phyloP scores from a whole-genome alignment of 768 basidiomycete genomes.

The Xerocomus spinulosus region DNA sequence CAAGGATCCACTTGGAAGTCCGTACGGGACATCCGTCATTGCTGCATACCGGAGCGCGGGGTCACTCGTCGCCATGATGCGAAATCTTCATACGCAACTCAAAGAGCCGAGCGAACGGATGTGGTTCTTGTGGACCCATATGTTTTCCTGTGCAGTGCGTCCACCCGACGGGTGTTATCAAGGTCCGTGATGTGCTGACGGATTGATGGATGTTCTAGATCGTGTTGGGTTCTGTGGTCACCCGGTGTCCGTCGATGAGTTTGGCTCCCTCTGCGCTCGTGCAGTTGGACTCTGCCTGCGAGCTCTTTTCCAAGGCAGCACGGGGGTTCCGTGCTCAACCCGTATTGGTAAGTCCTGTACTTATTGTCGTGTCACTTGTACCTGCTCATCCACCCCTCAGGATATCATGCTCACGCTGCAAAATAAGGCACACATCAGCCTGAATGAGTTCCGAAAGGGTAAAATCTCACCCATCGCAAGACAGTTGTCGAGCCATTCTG shows the following conservation, averaged over 20 bases:
- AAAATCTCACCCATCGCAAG: slow-evolving; percentile 42
- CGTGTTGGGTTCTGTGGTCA: slow-evolving; percentile 70
- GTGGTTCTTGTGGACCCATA: slow-evolving; percentile 49
- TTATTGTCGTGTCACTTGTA: background rate
- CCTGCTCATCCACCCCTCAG: slow-evolving; percentile 32
- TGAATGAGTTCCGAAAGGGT: slow-evolving; percentile 61
- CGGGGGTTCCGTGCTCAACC: slow-evolving; percentile 59
- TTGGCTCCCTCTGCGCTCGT: slow-evolving; percentile 69
- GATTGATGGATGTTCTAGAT: slow-evolving; percentile 36
- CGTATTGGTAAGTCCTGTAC: slow-evolving; percentile 48
- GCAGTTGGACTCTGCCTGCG: slow-evolving; percentile 71
- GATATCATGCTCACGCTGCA: slow-evolving; percentile 61
- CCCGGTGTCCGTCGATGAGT: slow-evolving; percentile 75
- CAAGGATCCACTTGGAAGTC: slow-evolving; percentile 67
- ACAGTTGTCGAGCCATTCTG: slow-evolving; percentile 32
- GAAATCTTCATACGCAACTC: slow-evolving; percentile 60
- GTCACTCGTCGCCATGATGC: slow-evolving; percentile 65
- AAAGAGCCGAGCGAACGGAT: slow-evolving; percentile 60
- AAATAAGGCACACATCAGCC: slow-evolving; percentile 59
- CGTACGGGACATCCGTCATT: slow-evolving; percentile 68
- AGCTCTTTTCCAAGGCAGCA: slow-evolving; percentile 68
- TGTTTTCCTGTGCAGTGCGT: slow-evolving; percentile 61
- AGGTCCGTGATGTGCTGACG: slow-evolving; percentile 17
- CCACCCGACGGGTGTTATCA: background rate
- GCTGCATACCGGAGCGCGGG: slow-evolving; percentile 72